Conservation (phyloP, 305 asterid species). For the Solanum hybrid region DNA sequence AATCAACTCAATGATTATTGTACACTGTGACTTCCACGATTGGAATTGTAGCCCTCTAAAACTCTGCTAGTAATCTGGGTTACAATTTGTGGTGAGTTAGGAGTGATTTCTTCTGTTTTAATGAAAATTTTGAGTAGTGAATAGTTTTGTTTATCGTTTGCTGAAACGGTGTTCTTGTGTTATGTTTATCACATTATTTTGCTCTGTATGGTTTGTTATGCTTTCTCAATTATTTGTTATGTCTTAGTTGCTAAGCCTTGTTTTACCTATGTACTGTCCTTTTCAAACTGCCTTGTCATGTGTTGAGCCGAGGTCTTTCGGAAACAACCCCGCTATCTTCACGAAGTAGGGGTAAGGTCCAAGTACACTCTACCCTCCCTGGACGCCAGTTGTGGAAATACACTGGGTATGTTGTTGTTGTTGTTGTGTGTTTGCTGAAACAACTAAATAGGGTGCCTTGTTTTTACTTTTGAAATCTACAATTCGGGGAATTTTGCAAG, state of each 20-base stretch:
- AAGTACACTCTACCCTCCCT: background rate
- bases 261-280: background rate
- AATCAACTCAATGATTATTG: background rate
- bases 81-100: background rate
- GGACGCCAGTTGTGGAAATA: background rate
- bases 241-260: background rate
- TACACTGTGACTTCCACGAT: background rate
- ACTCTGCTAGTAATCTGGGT: background rate
- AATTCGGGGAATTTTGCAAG: background rate
- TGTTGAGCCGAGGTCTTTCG: background rate
- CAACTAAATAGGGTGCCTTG: background rate
- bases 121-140: background rate
- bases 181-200: background rate
- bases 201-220: background rate
- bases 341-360: background rate
- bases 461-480: background rate
- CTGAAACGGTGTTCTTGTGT: background rate
- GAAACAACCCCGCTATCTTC: background rate
- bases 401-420: background rate
- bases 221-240: background rate
- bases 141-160: background rate
- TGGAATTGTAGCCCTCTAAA: background rate
- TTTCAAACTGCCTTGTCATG: background rate
- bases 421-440: background rate
- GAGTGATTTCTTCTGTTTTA: background rate